These are phyloP conservation scores for Hemisphaericaspora xylofermentans DNA, from an alignment of 1,139 yeast species.

Conservation along the genomic window DNA sequence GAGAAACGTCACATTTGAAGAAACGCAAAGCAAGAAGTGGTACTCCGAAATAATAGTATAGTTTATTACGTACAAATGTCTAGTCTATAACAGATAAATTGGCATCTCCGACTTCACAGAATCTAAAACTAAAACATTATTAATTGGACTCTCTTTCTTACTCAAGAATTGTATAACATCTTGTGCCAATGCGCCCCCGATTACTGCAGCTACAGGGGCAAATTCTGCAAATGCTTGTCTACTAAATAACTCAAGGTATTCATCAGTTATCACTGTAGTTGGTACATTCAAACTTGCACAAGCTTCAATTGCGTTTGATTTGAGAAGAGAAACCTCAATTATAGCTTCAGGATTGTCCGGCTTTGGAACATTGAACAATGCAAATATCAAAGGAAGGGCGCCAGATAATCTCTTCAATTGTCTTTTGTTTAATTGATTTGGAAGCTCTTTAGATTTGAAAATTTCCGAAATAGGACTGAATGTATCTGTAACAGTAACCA, in stretches of 20 bases:
- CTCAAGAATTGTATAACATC: constrained; percentile 84
- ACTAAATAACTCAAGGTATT: constrained; percentile 39
- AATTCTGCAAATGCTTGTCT: constrained; percentile 66
- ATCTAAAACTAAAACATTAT: constrained; percentile 77
- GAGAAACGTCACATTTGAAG: constrained; percentile 44
- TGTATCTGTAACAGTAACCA: constrained; percentile 54
- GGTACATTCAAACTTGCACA: constrained; percentile 39
- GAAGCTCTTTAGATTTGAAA: constrained; percentile 38
- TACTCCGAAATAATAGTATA: constrained; percentile 29
- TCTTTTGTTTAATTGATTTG: constrained; percentile 48
- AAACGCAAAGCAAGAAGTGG: constrained; percentile 44
- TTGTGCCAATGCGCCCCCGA: constrained; percentile 91
- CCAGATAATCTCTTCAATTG: constrained; percentile 60
- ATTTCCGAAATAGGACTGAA: constrained; percentile 39
- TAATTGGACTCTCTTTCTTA: constrained; percentile 75
- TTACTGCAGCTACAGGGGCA: constrained; percentile 81
- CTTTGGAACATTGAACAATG: constrained; percentile 46
- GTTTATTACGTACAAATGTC: background rate
- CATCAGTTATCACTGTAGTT: constrained; percentile 33
- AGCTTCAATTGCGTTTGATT: constrained; percentile 20
- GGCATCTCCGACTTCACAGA: constrained; percentile 75
- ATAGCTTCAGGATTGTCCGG: constrained; percentile 27
- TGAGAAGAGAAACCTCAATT: constrained; percentile 34
- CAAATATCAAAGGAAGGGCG: constrained; percentile 60
- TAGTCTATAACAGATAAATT: constrained; percentile 49